These are phyloP conservation scores for Oryza rufipogon DNA, from an alignment of 176 grass and related monocot genomes.

Conservation along the genomic window DNA sequence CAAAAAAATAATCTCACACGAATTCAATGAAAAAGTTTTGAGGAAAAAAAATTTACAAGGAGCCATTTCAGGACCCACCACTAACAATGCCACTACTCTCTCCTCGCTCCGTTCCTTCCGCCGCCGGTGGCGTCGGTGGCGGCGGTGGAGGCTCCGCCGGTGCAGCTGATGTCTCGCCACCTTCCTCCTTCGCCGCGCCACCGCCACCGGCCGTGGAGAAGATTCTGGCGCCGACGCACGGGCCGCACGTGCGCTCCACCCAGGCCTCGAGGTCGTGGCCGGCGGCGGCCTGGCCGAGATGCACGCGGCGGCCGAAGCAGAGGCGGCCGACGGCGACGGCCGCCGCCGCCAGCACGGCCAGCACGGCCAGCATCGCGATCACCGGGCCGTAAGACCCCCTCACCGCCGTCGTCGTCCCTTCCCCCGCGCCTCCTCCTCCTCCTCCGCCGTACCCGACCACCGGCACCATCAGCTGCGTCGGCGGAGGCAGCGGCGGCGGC, in stretches of 20 bases:
- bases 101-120: background rate
- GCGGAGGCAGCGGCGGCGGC: background rate
- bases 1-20: background rate
- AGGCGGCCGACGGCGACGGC: constrained; percentile 61
- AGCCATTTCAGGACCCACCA: background rate
- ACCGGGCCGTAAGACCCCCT: constrained; percentile 63
- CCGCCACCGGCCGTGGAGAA: background rate
- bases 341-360: constrained; percentile 59
- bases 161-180: background rate
- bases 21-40: background rate
- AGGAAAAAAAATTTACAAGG: constrained; percentile 9
- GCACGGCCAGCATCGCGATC: constrained; percentile 65
- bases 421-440: background rate
- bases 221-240: constrained; percentile 53
- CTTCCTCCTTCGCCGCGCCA: constrained; percentile 29
- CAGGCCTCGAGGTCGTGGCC: constrained; percentile 58
- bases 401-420: background rate
- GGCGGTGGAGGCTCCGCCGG: background rate
- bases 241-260: constrained; percentile 65
- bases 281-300: constrained; percentile 30
- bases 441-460: constrained; percentile 22
- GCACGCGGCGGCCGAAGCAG: constrained; percentile 57
- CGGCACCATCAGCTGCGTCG: constrained; percentile 36
- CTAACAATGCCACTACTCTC: background rate
- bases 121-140: background rate